Evolutionary conservation across 257 asterid species (phyloP), one percentile per base, ranked within the genome.

Genomic region (Penstemon davidsonii): DNA sequence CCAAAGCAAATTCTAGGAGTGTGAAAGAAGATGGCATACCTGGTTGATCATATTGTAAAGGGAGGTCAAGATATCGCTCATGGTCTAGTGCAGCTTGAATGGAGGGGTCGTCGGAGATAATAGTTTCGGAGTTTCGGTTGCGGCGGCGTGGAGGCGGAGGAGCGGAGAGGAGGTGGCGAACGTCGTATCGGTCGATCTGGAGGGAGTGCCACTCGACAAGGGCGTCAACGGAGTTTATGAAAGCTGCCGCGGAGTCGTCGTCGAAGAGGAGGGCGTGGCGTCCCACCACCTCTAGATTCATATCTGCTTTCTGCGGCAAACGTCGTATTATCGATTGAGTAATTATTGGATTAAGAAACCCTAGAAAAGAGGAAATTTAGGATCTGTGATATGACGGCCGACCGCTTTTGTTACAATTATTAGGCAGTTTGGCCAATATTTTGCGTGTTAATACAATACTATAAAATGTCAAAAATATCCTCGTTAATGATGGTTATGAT

Each of bases 151-250:
- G 76, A 8, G 96, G 99, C 6, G 89, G 92, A 11, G 97, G 95
- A 18, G 81, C 74, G 7, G 95, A 71, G 75, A 94, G 95, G 68
- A 91, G 96, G 84, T 91, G 97, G 36, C 99, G 99, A 63, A 86
- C 96, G 81, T 94, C 97, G 84, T 88, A 94, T 18, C 99, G 95
- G 71, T 94, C 99, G 74, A 94, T 94, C 60, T 74, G 78, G 58
- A 91, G 93, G 62, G 97, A 91, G 75, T 91, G 77, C 99, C 99
- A 94, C 6, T 87, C 97, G 8, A 94, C 96, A 33, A 91, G 96
- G 8, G 97, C 99, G 61, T 86, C 91, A 60, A 70, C 76, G 76
- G 99, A 88, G 83, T 88, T 88, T 62, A 91, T 93, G 78, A 94
- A 91, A 39, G 86, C 87, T 62, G 97, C 92, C 86, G 44, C 64